A percentile compares a stretch with the other conserved stretches of the same genome.
Conservation (phyloP, 148 eudicot species). For the Heliosperma pusillum region DNA sequence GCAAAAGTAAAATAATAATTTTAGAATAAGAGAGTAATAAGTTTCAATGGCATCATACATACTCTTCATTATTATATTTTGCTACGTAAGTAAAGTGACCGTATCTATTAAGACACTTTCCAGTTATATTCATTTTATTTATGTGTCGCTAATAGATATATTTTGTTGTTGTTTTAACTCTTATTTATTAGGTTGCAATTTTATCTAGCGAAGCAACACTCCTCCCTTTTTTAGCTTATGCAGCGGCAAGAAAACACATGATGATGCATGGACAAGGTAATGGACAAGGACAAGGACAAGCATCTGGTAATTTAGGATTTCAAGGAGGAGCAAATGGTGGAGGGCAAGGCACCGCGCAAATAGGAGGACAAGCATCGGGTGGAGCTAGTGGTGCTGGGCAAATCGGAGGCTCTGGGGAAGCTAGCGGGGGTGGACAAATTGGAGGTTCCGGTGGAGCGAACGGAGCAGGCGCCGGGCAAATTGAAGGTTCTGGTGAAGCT, state of each 20-base stretch:
- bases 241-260: not conserved
- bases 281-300: not conserved
- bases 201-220: slow-evolving; percentile 1
- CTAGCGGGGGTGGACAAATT: too few species aligned
- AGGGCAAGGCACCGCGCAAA: too few species aligned
- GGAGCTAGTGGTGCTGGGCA: not conserved
- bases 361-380: not conserved
- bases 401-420: not conserved
- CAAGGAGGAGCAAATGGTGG: not conserved
- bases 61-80: not conserved
- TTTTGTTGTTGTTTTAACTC: not conserved
- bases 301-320: not conserved
- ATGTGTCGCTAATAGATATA: not conserved
- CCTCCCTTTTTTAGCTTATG: not conserved
- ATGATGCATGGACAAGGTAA: not conserved
- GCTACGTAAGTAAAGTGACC: not conserved
- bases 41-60: not conserved
- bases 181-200: not conserved
- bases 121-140: not conserved
- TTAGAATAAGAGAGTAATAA: not conserved
- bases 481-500: not conserved
- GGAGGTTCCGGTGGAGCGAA: not conserved
- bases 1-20: not conserved
- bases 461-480: not conserved
- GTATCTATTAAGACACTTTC: not conserved